Conservation (phyloP, 306 rosid species). For the Myrica gale region DNA sequence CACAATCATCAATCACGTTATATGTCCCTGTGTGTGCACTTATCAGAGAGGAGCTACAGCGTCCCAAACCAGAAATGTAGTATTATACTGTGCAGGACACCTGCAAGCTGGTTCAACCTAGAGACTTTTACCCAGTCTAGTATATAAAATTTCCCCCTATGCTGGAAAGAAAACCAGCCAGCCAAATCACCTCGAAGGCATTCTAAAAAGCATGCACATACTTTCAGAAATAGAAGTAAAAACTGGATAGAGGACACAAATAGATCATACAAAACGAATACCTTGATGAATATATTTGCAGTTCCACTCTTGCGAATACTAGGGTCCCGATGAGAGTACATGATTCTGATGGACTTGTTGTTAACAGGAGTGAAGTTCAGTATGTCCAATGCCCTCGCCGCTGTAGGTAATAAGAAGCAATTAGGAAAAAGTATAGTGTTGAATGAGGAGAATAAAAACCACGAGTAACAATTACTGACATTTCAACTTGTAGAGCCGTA, state of each 20-base stretch:
- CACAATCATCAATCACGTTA: neutral
- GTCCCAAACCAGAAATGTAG: conserved; percentile 1
- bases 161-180: neutral
- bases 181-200: neutral
- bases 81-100: neutral
- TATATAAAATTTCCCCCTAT: neutral
- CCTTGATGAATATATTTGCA: conserved; percentile 67
- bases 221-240: neutral
- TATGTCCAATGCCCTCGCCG: conserved; percentile 40
- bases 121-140: neutral
- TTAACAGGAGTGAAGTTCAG: conserved; percentile 64
- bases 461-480: neutral
- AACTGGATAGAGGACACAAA: neutral
- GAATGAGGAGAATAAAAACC: neutral
- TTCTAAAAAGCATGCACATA: neutral
- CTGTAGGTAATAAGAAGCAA: conserved; percentile 12
- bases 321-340: conserved; percentile 75
- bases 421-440: neutral
- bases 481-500: neutral
- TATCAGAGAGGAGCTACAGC: neutral
- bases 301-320: conserved; percentile 66
- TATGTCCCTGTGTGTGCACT: neutral
- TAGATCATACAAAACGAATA: neutral
- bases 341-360: conserved; percentile 53
- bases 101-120: neutral